Evolutionary conservation across 2,329 filamentous ascomycete species (phyloP), one percentile per base, ranked within the genome.

Genomic region (Coniochaeta sp.): DNA sequence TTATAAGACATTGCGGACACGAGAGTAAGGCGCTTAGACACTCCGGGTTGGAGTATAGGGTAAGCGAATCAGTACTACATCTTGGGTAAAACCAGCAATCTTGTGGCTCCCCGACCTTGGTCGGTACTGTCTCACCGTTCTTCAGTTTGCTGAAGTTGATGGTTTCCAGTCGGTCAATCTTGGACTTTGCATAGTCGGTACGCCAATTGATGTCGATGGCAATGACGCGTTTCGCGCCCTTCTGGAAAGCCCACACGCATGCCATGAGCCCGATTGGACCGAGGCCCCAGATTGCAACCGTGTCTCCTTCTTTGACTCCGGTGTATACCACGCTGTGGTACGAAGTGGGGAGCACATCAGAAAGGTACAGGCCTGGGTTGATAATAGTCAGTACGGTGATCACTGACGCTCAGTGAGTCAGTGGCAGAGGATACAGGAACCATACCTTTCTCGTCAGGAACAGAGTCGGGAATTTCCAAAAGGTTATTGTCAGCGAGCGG

Each of bases 301-400:
- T 73, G 56, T 86, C 82, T 10, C 78, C 82, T 53, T 83, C 71
- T 52, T 81, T 75, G 40, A 86, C 80, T 5, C 78, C 80, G 0
- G 83, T 85, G 61, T 85, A 82, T 14, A 82, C 77, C 3, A 86
- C 81, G 30, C 75, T 76, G 60, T 87, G 79, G 76, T 82, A 86
- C 33, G 76, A 78, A 1, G 83, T 86, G 33, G 71, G 69, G 10
- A 87, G 61, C 3, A 86, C 82, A 60, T 86, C 83, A 2, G 79
- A 82, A 4, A 86, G 72, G 26, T 45, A 45, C 18, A 45, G 20
- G 14, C n/a, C 32, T 35, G 32, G 14, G 14, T 5, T n/a, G n/a
- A n/a, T n/a, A n/a, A 4, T 7, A 18, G 32, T 35, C 32, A 35
- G 65, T 76, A 86, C n/a, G n/a, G n/a, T n/a, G n/a, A n/a, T n/a